Evolutionary conservation across 371 early-diverging fungal species (phyloP), one percentile per base, ranked within the genome.

Genomic region (Mycotypha africana): DNA sequence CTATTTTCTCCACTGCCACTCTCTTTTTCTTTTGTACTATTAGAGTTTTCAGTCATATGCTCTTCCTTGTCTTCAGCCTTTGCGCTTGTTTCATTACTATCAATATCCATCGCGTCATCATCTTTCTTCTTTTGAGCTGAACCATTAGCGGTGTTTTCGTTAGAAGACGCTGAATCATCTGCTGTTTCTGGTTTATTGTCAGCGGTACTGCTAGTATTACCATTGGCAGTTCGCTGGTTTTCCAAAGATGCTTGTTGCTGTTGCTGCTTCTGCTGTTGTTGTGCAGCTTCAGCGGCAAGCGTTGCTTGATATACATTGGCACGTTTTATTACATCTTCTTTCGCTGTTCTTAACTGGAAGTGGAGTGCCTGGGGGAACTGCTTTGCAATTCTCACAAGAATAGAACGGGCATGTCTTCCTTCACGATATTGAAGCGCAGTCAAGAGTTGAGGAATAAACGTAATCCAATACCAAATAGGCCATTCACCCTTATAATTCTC

Each of bases 401-500:
- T 88, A 19, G 78, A 73, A 32, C 84, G 79, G 1, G 92, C 88
- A 68, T 88, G 87, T 46, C 72, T 69, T 5, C 90, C 84, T 52
- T 94, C 94, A 42, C 83, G 82, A 47, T 87, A 85, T 4, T 85
- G 76, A 16, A 95, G 56, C 2, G 83, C 78, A 4, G 79, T 67
- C 32, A 99, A 65, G 22, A 99, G 77, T 65, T 99, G 98, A 2
- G 99, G 98, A 38, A 99, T 91, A 58, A 96, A 96, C 0, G 91
- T 90, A 44, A 95, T 90, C 97, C 98, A 99, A 67, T 93, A 95
- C 97, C 97, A 97, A 7, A 88, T 76, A 4, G 95, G 92, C 51
- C 86, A 72, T 31, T 96, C 97, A 8, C 87, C 84, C 54, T 92
- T 94, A 75, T 89, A 92, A 2, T 74, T 71, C 45, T 95, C 95